phyloP scores from a whole-genome alignment of 441 rosid species.

The Pelargonium fulgidum region DNA sequence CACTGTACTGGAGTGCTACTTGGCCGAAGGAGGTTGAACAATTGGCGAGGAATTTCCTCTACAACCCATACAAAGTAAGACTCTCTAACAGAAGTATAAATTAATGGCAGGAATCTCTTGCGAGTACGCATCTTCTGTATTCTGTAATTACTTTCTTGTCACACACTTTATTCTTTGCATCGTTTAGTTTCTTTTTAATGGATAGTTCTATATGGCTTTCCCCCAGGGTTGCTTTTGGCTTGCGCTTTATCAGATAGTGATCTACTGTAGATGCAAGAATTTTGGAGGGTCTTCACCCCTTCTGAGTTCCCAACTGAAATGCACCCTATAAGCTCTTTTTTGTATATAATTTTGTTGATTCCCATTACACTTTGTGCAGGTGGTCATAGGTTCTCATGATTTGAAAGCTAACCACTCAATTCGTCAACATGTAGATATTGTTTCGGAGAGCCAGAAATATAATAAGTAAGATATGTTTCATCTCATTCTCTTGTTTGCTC shows the following conservation, averaged over 20 bases:
- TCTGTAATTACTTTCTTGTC: no score
- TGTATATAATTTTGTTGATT: background rate
- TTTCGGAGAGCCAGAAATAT: constrained; percentile 75
- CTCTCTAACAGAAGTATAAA: background rate
- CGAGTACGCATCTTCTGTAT: background rate
- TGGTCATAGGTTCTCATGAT: constrained; percentile 72
- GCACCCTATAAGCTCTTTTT: background rate
- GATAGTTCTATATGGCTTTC: background rate
- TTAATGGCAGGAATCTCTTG: background rate
- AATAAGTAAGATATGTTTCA: constrained; percentile 50
- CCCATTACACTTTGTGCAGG: constrained; percentile 33
- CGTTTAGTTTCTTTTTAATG: background rate
- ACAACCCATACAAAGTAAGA: constrained; percentile 56
- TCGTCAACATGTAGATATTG: constrained; percentile 78
- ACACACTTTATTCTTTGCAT: no score
- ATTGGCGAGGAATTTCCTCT: constrained; percentile 80
- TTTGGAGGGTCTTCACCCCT: constrained; percentile 7
- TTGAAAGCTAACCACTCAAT: constrained; percentile 94
- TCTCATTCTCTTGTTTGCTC: background rate
- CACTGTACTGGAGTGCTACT: constrained; percentile 96
- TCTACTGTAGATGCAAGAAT: background rate
- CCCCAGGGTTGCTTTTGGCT: background rate
- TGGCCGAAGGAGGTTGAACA: constrained; percentile 96
- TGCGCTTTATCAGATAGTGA: background rate
- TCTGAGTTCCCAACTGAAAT: constrained; percentile 6